Conservation (phyloP, 2,329 filamentous ascomycete species). For the Curvularia spicifera region DNA sequence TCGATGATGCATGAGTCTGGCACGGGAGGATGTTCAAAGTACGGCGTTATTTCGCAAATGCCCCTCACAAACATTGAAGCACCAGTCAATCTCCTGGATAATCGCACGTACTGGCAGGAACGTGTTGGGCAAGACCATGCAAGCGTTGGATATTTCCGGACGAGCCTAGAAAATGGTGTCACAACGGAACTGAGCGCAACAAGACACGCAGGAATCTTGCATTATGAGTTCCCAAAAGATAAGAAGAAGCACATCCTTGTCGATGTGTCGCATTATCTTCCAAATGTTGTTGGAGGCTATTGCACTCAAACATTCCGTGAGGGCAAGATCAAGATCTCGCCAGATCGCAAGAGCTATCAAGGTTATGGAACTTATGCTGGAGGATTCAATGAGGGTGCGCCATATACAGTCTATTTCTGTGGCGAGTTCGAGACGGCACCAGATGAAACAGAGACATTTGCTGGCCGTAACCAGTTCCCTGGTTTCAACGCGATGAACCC, state of each 20-base stretch:
- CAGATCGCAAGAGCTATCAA: constrained; percentile 32
- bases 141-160: constrained; percentile 67
- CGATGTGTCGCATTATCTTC: constrained; percentile 53
- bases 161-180: constrained; percentile 62
- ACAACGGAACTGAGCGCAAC: constrained; percentile 64
- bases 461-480: constrained; percentile 34
- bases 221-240: constrained; percentile 63
- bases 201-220: constrained; percentile 64
- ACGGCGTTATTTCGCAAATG: constrained; percentile 67
- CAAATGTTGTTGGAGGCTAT: constrained; percentile 26
- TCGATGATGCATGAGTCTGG: constrained; percentile 48
- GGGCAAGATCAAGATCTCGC: constrained; percentile 23
- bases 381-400: constrained; percentile 44
- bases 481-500: constrained; percentile 55
- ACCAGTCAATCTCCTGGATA: constrained; percentile 49
- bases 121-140: constrained; percentile 50
- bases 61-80: constrained; percentile 52
- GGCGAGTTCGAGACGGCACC: constrained; percentile 36
- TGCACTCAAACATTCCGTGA: constrained; percentile 26
- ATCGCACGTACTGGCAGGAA: constrained; percentile 50
- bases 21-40: constrained; percentile 73
- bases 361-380: constrained; percentile 36
- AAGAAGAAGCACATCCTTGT: constrained; percentile 51
- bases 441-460: background rate
- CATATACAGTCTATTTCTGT: constrained; percentile 39